A percentile compares a stretch with the other conserved stretches of the same genome.
Conservation (phyloP, 768 basidiomycete species). For the Psilocybe cyanescens region DNA sequence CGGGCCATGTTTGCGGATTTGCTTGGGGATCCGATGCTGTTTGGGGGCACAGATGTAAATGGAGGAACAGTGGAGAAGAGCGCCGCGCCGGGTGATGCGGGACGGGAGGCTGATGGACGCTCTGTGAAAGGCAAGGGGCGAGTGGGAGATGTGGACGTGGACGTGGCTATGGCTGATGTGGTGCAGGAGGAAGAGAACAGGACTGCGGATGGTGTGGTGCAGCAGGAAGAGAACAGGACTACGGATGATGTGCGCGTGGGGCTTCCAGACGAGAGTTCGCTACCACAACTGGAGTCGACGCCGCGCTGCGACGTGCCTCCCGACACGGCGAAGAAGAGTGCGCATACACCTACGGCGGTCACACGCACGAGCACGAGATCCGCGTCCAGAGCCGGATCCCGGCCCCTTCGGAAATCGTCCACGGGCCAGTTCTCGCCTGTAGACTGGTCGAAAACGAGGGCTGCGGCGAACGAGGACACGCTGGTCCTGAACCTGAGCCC, state of each 20-base stretch:
- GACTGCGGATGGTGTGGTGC: not conserved
- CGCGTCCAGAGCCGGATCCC: not conserved
- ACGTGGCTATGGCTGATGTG: not conserved
- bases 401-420: not conserved
- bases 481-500: slow-evolving; percentile 4
- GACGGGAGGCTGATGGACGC: not conserved
- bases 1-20: not conserved
- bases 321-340: not conserved
- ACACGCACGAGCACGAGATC: not conserved
- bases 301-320: not conserved
- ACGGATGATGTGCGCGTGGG: not conserved
- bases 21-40: not conserved
- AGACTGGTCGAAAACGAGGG: slow-evolving; percentile 7
- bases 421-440: slow-evolving; percentile 7
- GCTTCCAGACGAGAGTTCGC: not conserved
- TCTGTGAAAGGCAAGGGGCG: not conserved
- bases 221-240: not conserved
- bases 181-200: not conserved
- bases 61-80: not conserved
- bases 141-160: not conserved
- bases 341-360: not conserved
- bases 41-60: not conserved
- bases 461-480: not conserved
- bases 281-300: too few species aligned
- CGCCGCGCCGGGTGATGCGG: not conserved